These are phyloP conservation scores for Comarum palustre DNA, from an alignment of 306 rosid genomes.

Conservation along the genomic window DNA sequence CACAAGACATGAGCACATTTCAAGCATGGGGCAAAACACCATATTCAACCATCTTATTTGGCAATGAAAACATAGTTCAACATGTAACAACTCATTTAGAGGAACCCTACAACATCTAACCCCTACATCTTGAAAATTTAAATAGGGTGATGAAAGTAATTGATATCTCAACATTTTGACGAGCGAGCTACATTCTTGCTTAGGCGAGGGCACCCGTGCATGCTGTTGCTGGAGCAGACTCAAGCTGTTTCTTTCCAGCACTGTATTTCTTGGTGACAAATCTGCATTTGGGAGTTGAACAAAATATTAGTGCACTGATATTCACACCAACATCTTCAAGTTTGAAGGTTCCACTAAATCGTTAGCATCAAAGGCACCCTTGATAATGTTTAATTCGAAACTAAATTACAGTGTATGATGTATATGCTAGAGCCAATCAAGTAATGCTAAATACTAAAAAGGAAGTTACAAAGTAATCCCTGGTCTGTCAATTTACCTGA, in stretches of 20 bases:
- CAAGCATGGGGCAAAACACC: slow-evolving; percentile 20
- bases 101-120: slow-evolving; percentile 29
- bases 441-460: not conserved
- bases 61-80: slow-evolving; percentile 32
- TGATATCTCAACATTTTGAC: slow-evolving; percentile 17
- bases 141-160: slow-evolving; percentile 23
- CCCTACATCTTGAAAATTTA: slow-evolving; percentile 15
- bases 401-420: not conserved
- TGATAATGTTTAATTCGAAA: not conserved
- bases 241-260: slow-evolving; percentile 63
- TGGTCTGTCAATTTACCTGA: slow-evolving; percentile 54
- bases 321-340: not conserved
- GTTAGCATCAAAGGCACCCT: not conserved
- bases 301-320: not conserved
- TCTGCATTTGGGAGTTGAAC: slow-evolving; percentile 40
- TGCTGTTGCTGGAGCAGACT: slow-evolving; percentile 63
- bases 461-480: not conserved
- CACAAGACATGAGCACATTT: not conserved
- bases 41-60: slow-evolving; percentile 38
- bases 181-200: slow-evolving; percentile 25
- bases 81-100: slow-evolving; percentile 20
- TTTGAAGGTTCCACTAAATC: not conserved
- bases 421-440: not conserved
- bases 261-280: slow-evolving; percentile 84
- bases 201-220: slow-evolving; percentile 77